Conservation (phyloP, 2,329 filamentous ascomycete species). For the Cladosporium sp. region DNA sequence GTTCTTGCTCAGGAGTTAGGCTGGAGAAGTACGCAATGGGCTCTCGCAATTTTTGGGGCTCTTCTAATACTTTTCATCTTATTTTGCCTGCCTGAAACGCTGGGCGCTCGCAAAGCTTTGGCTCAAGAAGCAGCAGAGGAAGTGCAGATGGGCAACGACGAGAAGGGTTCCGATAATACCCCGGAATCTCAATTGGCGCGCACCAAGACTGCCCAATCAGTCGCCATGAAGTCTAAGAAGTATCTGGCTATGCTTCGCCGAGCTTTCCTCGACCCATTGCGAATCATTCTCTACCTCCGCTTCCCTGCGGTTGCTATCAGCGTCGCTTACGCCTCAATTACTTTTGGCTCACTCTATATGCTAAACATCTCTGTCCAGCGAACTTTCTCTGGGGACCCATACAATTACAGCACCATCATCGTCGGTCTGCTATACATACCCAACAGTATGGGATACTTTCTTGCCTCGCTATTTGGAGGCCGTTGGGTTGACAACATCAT, state of each 20-base stretch:
- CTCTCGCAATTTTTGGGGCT: conserved; percentile 64
- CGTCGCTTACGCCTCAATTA: conserved; percentile 67
- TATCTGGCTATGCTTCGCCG: conserved; percentile 51
- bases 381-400: conserved; percentile 60
- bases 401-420: conserved; percentile 61
- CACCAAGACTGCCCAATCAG: conserved; percentile 57
- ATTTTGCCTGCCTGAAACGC: conserved; percentile 60
- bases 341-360: conserved; percentile 69
- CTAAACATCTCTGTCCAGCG: conserved; percentile 72
- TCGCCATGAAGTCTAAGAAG: conserved; percentile 51
- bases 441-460: conserved; percentile 64
- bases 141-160: conserved; percentile 21
- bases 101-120: conserved; percentile 32
- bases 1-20: conserved; percentile 61
- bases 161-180: conserved; percentile 17
- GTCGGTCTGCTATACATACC: conserved; percentile 75
- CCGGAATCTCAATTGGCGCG: conserved; percentile 32
- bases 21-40: conserved; percentile 76
- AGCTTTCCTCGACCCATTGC: conserved; percentile 65
- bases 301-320: conserved; percentile 68
- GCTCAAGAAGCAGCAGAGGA: conserved; percentile 23
- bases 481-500: conserved; percentile 77
- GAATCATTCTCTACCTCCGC: conserved; percentile 63
- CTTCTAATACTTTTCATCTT: conserved; percentile 51
- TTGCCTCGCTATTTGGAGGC: conserved; percentile 63